phyloP scores from a whole-genome alignment of 331 rosid genomes.

The Cydonia oblonga region DNA sequence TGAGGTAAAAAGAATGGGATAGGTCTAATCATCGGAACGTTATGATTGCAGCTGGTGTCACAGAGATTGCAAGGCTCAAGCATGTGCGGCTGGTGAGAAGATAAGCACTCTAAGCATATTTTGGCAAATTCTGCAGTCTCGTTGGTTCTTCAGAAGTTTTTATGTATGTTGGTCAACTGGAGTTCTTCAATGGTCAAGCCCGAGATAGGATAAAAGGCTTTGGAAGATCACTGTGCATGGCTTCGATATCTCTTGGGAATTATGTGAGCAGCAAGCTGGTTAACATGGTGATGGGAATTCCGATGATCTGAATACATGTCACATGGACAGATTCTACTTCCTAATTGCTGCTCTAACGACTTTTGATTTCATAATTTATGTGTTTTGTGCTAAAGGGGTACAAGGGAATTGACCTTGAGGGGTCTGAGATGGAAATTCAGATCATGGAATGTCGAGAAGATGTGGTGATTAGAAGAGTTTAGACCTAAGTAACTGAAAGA shows the following conservation, averaged over 20 bases:
- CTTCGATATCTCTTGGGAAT: slow-evolving; percentile 87
- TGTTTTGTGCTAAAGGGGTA: slow-evolving; percentile 62
- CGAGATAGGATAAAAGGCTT: slow-evolving; percentile 78
- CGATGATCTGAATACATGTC: slow-evolving; percentile 59
- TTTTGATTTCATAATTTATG: slow-evolving; percentile 47
- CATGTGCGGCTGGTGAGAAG: slow-evolving; percentile 24
- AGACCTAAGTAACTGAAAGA: neutral
- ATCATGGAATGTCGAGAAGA: slow-evolving; percentile 7
- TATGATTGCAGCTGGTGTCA: slow-evolving; percentile 63
- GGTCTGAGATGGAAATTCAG: neutral
- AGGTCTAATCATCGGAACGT: slow-evolving; percentile 55
- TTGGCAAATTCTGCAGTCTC: slow-evolving; percentile 71
- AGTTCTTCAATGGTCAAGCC: slow-evolving; percentile 71
- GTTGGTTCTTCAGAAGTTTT: slow-evolving; percentile 84
- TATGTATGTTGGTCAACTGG: slow-evolving; percentile 83
- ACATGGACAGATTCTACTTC: slow-evolving; percentile 68
- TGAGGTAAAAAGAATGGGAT: slow-evolving; percentile 73
- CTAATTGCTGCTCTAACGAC: slow-evolving; percentile 52
- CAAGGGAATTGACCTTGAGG: slow-evolving; percentile 43
- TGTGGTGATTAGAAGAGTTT: slow-evolving; percentile 17
- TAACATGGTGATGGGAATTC: slow-evolving; percentile 41
- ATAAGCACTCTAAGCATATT: slow-evolving; percentile 51
- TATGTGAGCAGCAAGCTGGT: slow-evolving; percentile 65
- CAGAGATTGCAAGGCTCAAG: slow-evolving; percentile 48
- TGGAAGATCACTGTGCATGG: slow-evolving; percentile 89